phyloP scores from a whole-genome alignment of 1,139 yeast genomes.

The Zhuliangozyma parablackwelliae region DNA sequence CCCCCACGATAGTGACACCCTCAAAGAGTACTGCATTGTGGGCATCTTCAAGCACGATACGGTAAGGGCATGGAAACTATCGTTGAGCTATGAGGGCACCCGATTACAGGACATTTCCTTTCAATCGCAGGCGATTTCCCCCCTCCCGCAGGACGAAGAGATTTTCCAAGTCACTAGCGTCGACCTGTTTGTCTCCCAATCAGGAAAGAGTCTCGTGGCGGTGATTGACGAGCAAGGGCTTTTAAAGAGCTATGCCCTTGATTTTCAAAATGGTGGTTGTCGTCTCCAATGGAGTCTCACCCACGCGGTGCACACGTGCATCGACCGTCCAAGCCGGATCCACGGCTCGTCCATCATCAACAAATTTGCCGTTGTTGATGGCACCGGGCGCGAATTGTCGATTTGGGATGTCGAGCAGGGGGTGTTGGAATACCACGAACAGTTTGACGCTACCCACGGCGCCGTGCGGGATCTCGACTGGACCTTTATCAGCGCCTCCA shows the following conservation, averaged over 20 bases:
- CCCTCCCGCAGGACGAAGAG: conserved; percentile 22
- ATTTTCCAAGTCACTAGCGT: conserved; percentile 53
- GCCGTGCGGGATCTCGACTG: conserved; percentile 65
- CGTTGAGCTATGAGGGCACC: conserved; percentile 12
- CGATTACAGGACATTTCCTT: conserved; percentile 14
- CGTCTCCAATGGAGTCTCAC: conserved; percentile 48
- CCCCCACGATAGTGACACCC: conserved; percentile 4
- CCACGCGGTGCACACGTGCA: conserved; percentile 51
- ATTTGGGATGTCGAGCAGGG: conserved; percentile 76
- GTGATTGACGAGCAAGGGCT: conserved; percentile 54
- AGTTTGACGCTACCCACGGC: conserved; percentile 31
- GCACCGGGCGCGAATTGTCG: conserved; percentile 44
- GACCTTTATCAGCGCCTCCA: conserved; percentile 57
- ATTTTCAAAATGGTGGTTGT: conserved; percentile 5
- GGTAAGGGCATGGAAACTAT: conserved; percentile 28
- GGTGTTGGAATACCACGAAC: conserved; percentile 61
- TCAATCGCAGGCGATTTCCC: conserved; percentile 19
- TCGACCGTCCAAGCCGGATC: conserved; percentile 47
- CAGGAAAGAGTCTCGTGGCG: conserved; percentile 50
- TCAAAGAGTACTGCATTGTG: conserved; percentile 19
- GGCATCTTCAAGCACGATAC: conserved; percentile 23
- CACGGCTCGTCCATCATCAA: conserved; percentile 68
- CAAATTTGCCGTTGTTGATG: conserved; percentile 69
- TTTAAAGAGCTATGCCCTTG: conserved; percentile 38
- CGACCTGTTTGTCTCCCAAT: conserved; percentile 39